phyloP scores from a whole-genome alignment of 2,329 filamentous ascomycete genomes.

The Penicillium frequentans region DNA sequence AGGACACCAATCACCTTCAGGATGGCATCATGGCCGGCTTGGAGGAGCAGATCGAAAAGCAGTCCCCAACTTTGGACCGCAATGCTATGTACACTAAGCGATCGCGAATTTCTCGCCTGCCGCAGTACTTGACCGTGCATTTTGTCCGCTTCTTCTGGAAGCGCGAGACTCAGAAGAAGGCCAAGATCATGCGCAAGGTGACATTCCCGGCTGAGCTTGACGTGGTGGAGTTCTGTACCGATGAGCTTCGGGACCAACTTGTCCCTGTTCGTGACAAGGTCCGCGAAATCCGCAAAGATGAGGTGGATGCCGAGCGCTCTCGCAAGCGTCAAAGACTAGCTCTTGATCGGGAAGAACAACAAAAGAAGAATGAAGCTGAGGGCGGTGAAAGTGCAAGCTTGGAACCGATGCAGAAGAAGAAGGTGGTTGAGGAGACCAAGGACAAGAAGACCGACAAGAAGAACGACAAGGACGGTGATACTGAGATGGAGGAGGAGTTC shows the following conservation, averaged over 20 bases:
- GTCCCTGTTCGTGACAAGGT: constrained; percentile 96
- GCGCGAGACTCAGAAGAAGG: constrained; percentile 92
- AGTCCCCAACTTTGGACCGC: constrained; percentile 71
- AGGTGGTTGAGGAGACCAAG: constrained; percentile 52
- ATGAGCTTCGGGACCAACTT: constrained; percentile 77
- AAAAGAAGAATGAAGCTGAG: constrained; percentile 40
- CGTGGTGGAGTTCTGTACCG: constrained; percentile 90
- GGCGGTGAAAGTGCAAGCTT: constrained; percentile 24
- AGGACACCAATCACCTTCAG: constrained; percentile 80
- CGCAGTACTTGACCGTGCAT: constrained; percentile 94
- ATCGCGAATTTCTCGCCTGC: constrained; percentile 84
- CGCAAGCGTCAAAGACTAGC: constrained; percentile 86
- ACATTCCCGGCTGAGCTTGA: constrained; percentile 94
- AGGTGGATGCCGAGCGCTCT: constrained; percentile 86
- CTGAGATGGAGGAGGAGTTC: constrained; percentile 71
- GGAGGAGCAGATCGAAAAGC: constrained; percentile 88
- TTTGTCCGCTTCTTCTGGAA: constrained; percentile 99
- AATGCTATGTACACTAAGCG: constrained; percentile 86
- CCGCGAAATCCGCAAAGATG: constrained; percentile 90
- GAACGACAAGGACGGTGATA: constrained; percentile 64
- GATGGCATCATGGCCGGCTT: constrained; percentile 83
- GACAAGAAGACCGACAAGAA: constrained; percentile 47
- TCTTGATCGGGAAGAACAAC: constrained; percentile 55
- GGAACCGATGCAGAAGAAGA: constrained; percentile 50
- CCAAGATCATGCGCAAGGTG: constrained; percentile 99